phyloP scores from a whole-genome alignment of 2,329 filamentous ascomycete species.

The Fusarium sp. region DNA sequence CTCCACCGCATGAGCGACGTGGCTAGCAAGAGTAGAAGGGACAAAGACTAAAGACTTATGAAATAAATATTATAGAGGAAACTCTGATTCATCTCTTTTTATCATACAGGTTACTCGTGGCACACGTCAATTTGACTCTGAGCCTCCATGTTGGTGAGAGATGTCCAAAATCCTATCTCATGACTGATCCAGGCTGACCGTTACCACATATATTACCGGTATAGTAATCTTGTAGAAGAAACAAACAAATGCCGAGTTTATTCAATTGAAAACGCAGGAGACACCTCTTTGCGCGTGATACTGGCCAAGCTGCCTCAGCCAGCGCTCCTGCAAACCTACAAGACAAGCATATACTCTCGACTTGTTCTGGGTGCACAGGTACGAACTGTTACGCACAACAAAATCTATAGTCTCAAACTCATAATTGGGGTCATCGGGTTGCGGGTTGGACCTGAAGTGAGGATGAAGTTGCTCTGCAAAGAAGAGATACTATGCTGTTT shows the following conservation, averaged over 20 bases:
- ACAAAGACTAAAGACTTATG: fast-evolving
- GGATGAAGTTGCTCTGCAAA: neutral
- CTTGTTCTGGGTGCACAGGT: neutral
- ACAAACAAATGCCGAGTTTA: fast-evolving
- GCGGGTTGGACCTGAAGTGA: neutral
- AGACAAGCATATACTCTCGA: neutral
- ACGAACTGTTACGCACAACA: neutral
- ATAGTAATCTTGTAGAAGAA: neutral
- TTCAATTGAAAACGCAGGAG: fast-evolving
- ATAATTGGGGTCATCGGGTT: fast-evolving
- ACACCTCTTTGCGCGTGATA: neutral
- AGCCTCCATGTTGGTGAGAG: no score
- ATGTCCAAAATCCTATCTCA: neutral
- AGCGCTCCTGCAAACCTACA: neutral
- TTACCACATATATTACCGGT: fast-evolving
- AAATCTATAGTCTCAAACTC: no score
- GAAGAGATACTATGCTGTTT: neutral
- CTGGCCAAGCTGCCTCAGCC: neutral
- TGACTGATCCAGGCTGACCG: neutral
- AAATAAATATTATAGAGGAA: no score
- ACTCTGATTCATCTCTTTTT: no score
- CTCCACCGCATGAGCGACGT: fast-evolving
- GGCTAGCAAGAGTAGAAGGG: fast-evolving
- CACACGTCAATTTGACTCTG: neutral
- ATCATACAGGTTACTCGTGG: no score